Evolutionary conservation across 2,329 filamentous ascomycete genomes (phyloP).

Genomic region (Waltergamsia citrina): DNA sequence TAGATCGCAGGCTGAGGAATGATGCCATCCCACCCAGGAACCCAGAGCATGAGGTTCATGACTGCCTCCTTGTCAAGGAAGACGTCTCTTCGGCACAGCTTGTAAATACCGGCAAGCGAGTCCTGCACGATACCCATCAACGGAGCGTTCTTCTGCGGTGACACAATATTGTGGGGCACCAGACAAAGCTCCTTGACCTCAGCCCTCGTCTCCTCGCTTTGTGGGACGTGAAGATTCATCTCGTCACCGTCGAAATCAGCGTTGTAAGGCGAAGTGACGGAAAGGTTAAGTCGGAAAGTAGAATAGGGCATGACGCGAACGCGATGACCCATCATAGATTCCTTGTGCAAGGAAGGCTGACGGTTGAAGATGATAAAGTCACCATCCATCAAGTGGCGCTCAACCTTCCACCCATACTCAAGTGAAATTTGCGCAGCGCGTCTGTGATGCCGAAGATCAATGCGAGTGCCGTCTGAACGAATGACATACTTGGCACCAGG

Average conservation of each 20-base stretch:
- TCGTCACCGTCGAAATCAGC: conserved; percentile 99
- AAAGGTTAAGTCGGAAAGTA: conserved; percentile 94
- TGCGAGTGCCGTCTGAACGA: conserved; percentile 83
- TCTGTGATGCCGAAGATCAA: conserved; percentile 90
- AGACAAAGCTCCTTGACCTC: conserved; percentile 92
- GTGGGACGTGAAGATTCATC: conserved; percentile 99
- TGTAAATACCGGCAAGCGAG: conserved; percentile 92
- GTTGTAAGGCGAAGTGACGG: conserved; percentile 96
- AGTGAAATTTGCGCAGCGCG: conserved; percentile 76
- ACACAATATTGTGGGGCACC: conserved; percentile 98
- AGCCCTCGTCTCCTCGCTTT: conserved; percentile 91
- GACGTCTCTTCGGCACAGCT: conserved; percentile 85
- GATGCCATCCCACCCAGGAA: conserved; percentile 93
- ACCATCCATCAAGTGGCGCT: conserved; percentile 89
- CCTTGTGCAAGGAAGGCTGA: conserved; percentile 97
- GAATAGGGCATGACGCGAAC: conserved; percentile 98
- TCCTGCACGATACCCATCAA: conserved; percentile 99
- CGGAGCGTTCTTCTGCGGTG: conserved; percentile 90
- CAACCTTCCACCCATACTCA: conserved; percentile 97
- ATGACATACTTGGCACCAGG: conserved; percentile 97
- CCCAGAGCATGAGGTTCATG: conserved; percentile 97
- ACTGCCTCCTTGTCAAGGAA: conserved; percentile 86
- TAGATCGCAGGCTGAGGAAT: conserved; percentile 90
- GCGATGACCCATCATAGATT: conserved; percentile 99
- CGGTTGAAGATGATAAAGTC: conserved; percentile 99